Evolutionary conservation across 768 basidiomycete genomes (phyloP).

Genomic region (Neoboletus magnificus): DNA sequence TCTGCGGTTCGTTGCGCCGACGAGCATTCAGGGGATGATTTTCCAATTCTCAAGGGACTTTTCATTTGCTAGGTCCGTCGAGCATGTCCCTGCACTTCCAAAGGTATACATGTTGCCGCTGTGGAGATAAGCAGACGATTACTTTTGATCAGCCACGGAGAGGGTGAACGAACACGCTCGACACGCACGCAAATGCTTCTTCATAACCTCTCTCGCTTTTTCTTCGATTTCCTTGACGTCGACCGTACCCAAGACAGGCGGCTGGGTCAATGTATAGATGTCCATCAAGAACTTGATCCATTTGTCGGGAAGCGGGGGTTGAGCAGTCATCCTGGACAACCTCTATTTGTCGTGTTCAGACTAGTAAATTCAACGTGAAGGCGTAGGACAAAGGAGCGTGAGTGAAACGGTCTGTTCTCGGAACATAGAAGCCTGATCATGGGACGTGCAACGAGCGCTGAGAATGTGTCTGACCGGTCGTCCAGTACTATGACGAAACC

Average conservation of each 20-base stretch:
- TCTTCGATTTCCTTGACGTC: constrained; percentile 59
- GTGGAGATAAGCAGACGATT: constrained; percentile 1
- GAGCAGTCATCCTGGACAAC: constrained; percentile 15
- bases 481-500: not conserved
- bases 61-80: constrained; percentile 66
- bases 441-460: too few relatives aligned
- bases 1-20: constrained; percentile 52
- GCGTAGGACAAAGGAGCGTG: not conserved
- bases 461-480: not conserved
- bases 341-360: not conserved
- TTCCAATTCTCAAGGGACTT: constrained; percentile 62
- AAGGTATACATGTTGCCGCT: constrained; percentile 73
- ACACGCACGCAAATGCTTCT: constrained; percentile 50
- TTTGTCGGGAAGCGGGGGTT: constrained; percentile 18
- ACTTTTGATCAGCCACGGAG: not conserved
- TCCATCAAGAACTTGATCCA: constrained; percentile 26
- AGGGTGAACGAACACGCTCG: not conserved
- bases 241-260: constrained; percentile 52
- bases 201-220: constrained; percentile 61
- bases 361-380: not conserved
- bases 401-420: not conserved
- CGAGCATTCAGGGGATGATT: constrained; percentile 81
- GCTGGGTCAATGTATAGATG: constrained; percentile 18
- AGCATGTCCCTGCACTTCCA: constrained; percentile 70
- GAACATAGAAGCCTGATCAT: not conserved